These are phyloP conservation scores for Globisporangium viniferum DNA, from an alignment of 352 stramenopile genomes.

Conservation along the genomic window DNA sequence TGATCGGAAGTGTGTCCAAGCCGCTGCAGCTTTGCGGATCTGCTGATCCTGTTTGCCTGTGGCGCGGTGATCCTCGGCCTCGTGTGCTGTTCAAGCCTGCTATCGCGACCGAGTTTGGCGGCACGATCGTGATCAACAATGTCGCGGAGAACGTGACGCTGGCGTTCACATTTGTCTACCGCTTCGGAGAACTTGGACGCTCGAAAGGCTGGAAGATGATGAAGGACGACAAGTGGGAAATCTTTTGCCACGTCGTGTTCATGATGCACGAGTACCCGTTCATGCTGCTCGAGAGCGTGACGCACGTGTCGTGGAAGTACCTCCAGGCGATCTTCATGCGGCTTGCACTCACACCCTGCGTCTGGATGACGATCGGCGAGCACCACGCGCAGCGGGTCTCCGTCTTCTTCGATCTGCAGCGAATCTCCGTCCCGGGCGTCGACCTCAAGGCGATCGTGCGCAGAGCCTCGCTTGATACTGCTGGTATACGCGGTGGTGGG, in stretches of 20 bases:
- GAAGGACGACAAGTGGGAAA: constrained; percentile 27
- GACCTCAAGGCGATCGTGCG: constrained; percentile 6
- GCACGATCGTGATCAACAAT: constrained; percentile 21
- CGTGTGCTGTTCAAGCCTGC: constrained; percentile 17
- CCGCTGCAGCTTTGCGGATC: constrained; percentile 19
- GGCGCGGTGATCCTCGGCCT: constrained; percentile 17
- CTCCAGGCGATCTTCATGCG: constrained; percentile 36
- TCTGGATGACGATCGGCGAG: constrained; percentile 38
- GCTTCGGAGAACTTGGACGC: constrained; percentile 18
- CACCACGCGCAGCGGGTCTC: constrained; percentile 19
- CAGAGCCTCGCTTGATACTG: background rate
- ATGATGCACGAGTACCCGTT: constrained; percentile 35
- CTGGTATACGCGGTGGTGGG: background rate
- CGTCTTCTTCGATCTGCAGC: background rate
- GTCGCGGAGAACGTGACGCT: constrained; percentile 24
- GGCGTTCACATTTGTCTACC: constrained; percentile 33
- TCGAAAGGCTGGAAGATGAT: constrained; percentile 17
- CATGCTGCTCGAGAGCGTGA: constrained; percentile 22
- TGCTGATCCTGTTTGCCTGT: constrained; percentile 26
- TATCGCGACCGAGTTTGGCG: constrained; percentile 6
- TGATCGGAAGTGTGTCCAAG: background rate
- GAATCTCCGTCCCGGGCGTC: background rate
- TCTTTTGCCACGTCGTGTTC: constrained; percentile 32
- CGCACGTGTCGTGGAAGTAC: constrained; percentile 23
- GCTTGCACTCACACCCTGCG: constrained; percentile 22